Evolutionary conservation across 2,329 filamentous ascomycete species (phyloP), one percentile per base, ranked within the genome.

Genomic region (Lachnellula cervina): DNA sequence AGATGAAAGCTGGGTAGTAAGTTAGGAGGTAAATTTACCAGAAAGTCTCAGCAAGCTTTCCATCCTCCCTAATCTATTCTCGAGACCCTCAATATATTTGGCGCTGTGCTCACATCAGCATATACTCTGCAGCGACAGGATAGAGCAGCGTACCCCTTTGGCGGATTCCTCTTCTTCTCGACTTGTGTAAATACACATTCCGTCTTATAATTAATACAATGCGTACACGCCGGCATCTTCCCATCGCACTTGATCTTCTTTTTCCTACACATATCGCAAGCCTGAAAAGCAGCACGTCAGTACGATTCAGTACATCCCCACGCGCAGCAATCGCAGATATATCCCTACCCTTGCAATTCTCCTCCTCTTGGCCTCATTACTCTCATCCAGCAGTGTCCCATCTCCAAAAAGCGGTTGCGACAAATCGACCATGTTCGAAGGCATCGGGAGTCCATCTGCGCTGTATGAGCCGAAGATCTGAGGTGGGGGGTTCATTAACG

Each of bases 241-340:
- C 94, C 93, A 70, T 97, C 94, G 73, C 93, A 97, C 76, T 97
- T 97, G 74, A 97, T 94, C 80, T 93, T 96, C 74, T 90, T 92
- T 76, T 96, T 96, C 66, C 92, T 82, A 71, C 93, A 97, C 91
- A 82, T 80, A 62, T 83, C 80, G 68, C 80, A 83, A 52, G 80
- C 80, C 66, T 80, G 19, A 13, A 17, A 25, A 11, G n/a, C 2
- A 19, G 19, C 19, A 17, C 17, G 72, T 53, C 46, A 56, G 54
- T 35, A 19, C 43, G 5, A 44, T 16, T 11, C 13, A 19, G n/a
- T 14, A 19, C 42, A 19, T 21, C 13, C 42, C 19, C 42, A 25
- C 8, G 19, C 21, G 42, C 42, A 44, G 19, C 11, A 19, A 25
- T 53, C 40, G 25, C 54, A 38, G 46, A 37, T 45, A 49, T 68